phyloP scores from a whole-genome alignment of 352 stramenopile genomes.

The Pilasporangium apinafurcum region DNA sequence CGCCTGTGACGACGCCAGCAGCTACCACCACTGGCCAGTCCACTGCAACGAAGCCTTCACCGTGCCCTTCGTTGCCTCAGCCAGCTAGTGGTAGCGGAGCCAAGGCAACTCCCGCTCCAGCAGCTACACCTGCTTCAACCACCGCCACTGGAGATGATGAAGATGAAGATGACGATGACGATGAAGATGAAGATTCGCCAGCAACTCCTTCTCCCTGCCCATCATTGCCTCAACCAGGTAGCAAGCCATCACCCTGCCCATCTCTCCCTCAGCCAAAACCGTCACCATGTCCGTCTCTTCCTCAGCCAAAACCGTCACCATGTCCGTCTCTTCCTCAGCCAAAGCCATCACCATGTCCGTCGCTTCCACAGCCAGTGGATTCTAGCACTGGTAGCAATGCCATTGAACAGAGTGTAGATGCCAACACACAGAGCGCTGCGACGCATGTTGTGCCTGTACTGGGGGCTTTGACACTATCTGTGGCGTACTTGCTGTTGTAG shows the following conservation, averaged over 20 bases:
- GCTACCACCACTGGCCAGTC: neutral
- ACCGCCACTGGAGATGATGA: neutral
- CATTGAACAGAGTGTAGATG: slow-evolving; percentile 17
- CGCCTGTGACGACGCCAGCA: neutral
- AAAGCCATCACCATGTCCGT: slow-evolving; percentile 7
- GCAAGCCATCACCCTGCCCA: slow-evolving; percentile 14
- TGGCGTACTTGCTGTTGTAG: slow-evolving; percentile 43
- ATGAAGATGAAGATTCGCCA: slow-evolving; percentile 1
- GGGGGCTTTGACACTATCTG: slow-evolving; percentile 21
- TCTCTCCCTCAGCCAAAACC: slow-evolving; percentile 18
- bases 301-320: slow-evolving; percentile 5
- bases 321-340: slow-evolving; percentile 10
- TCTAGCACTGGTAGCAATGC: slow-evolving; percentile 4
- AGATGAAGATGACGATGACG: slow-evolving; percentile 7
- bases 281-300: slow-evolving; percentile 3
- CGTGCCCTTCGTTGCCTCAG: slow-evolving; percentile 2
- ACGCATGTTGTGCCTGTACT: slow-evolving; percentile 17
- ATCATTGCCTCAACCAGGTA: slow-evolving; percentile 16
- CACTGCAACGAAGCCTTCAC: neutral
- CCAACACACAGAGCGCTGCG: slow-evolving; percentile 31
- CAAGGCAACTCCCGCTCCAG: neutral
- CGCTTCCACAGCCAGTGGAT: slow-evolving; percentile 4
- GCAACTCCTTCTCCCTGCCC: slow-evolving; percentile 10
- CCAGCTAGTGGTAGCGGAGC: too few species aligned
- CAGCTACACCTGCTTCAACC: slow-evolving; percentile 1